phyloP scores from a whole-genome alignment of 495 filamentous ascomycete genomes.

The Pseudoneurospora amorphoporcata region DNA sequence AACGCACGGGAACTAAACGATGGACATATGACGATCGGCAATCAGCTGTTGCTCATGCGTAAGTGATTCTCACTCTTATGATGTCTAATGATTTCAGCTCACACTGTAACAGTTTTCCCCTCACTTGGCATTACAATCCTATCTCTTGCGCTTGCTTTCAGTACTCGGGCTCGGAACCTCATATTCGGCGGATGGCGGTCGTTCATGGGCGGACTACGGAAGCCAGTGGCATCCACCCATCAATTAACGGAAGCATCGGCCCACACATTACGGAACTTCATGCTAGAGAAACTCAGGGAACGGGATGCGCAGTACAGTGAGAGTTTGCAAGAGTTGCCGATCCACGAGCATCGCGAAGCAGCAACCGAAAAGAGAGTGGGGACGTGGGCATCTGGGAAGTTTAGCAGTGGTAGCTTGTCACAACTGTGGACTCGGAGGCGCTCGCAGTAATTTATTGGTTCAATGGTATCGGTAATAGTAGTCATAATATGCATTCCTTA shows the following conservation, averaged over 20 bases:
- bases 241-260: conserved; percentile 10
- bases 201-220: background rate
- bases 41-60: conserved; percentile 29
- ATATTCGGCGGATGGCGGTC: conserved; percentile 8
- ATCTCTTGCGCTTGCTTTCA: conserved; percentile 17
- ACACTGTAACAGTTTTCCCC: conserved; percentile 5
- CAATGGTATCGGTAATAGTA: background rate
- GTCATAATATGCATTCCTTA: background rate
- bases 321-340: conserved; percentile 1
- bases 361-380: background rate
- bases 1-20: conserved; percentile 24
- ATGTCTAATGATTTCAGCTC: background rate
- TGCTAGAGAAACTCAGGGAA: conserved; percentile 17
- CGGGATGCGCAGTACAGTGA: conserved; percentile 7
- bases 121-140: conserved; percentile 11
- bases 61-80: background rate
- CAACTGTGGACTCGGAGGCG: background rate
- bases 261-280: conserved; percentile 13
- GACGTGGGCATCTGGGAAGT: background rate
- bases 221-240: background rate
- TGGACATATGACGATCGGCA: conserved; percentile 12
- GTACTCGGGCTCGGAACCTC: conserved; percentile 7
- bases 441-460: background rate
- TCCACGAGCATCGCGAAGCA: conserved; percentile 2
- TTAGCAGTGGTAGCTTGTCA: background rate